Base-by-base conservation (phyloP, 352 stramenopile genomes). In the Peronospora farinosa region DNA sequence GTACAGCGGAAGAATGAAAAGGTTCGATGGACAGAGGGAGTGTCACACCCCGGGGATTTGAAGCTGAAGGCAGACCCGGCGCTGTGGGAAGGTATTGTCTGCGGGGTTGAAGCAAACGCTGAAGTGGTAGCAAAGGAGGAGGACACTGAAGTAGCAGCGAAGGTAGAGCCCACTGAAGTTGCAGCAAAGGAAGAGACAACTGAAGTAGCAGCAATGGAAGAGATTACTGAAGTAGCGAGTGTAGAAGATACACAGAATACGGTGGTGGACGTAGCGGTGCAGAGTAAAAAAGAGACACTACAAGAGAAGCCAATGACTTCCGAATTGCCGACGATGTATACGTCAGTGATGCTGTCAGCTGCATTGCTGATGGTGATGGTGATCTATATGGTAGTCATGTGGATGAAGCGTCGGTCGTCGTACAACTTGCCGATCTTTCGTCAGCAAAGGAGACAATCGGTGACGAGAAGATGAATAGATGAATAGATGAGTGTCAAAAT, bases 21-120 rank as follows among this genome's bases (percentile, higher is more conserved):
- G 2, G 44, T 63, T 13, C 48, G 30, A 7, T 69, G 62, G 58
- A 45, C 40, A 7, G 37, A 47, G 3, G 64, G 60, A 13, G 30
- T 77, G 32, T 77, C 63, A 8, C 55, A 76, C 47, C 67, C 63
- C 27, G 67, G 63, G 3, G 49, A 72, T 43, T 38, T 52, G 8
- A 49, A 40, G 11, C 40, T 42, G 27, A 75, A 40, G 9, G 64
- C 63, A 27, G 52, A 76, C 38, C 21, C 45, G 36, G 60, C 51
- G 15, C 55, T 76, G 21, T 76, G 67, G 63, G 53, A 51, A 15
- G 42, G 41, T 28, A 38, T 75, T 51, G 54, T 43, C 7, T 75
- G 66, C 67, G 25, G 5, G 33, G 27, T 17, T 31, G 40, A 51
- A 41, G 40, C 33, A 44, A 44, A 45, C 23, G n/a, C 12, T 35